Evolutionary conservation across 2,329 filamentous ascomycete genomes (phyloP), one percentile per base, ranked within the genome.

Genomic region (Alternaria incomplexa): DNA sequence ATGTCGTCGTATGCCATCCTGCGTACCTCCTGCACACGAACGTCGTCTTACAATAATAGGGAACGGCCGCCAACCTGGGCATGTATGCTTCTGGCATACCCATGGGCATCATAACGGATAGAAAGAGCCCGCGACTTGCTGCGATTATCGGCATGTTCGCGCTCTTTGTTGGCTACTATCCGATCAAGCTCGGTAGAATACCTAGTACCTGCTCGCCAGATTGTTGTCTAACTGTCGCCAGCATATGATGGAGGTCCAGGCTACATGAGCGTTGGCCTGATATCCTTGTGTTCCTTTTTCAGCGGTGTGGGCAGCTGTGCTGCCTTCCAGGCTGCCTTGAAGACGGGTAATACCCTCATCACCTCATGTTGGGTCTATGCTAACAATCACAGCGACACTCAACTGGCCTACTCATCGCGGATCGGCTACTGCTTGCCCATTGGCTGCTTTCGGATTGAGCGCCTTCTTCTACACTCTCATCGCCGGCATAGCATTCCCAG

Each of bases 1-100:
- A 99, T 81, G 81, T 98, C 69, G 94, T 99, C 76, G 94, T 90
- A 84, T 77, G 87, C 75, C 44, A 30, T 11, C 63, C 47, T 52
- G 9, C 48, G 15, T 9, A 23, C 23, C 5, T 40, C 11, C 30
- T n/a, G 46, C 22, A 23, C 8, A 40, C 32, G 9, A 32, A 50
- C 17, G 23, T 64, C 32, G 65, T 79, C 73, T 83, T 73, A 77
- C 68, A 20, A 30, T 56, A 0, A 8, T 57, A 83, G 81, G 84
- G 84, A 46, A 85, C 91, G n/a, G 87, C 88, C 50, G 92, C 89
- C n/a, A 95, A 95, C 75, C 82, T 98, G 75, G 95, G 95, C 75
- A 97, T 97, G 93, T 98, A 98, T 81, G 90, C 90, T 8, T 87
- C 93, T 75, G 96, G 96, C 26, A 91, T 98, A 72, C 94, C 95